Conservation (phyloP, 148 eudicot species). For the Pouteria glomerata region DNA sequence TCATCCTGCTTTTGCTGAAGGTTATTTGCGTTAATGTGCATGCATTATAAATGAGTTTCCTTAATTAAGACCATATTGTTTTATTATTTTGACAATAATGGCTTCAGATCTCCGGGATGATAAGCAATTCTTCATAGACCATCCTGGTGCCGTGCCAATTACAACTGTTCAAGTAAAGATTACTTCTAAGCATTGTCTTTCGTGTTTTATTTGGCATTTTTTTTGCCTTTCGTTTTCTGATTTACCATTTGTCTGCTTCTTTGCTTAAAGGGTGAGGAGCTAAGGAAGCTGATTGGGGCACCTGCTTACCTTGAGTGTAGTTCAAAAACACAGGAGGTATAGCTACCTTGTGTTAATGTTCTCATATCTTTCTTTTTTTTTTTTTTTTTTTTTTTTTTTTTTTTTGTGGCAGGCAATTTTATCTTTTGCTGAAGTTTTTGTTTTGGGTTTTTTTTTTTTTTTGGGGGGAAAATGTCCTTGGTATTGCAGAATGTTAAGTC, state of each 20-base stretch:
- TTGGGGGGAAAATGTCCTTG: neutral
- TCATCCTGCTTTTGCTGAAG: too few relatives aligned
- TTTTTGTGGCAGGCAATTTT: neutral
- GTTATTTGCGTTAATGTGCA: too few relatives aligned
- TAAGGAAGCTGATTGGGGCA: slow-evolving; percentile 72
- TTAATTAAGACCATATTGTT: too few relatives aligned
- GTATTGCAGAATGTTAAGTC: slow-evolving; percentile 75
- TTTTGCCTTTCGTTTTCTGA: neutral
- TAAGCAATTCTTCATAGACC: slow-evolving; percentile 59
- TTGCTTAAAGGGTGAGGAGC: slow-evolving; percentile 64
- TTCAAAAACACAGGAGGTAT: slow-evolving; percentile 86
- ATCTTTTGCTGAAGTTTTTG: neutral
- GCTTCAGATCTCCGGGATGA: slow-evolving; percentile 82
- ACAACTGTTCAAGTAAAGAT: slow-evolving; percentile 52
- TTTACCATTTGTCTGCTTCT: neutral
- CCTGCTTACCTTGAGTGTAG: slow-evolving; percentile 75
- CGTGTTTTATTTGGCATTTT: neutral
- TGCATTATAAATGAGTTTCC: too few relatives aligned
- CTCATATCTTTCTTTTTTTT: neutral
- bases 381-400: neutral
- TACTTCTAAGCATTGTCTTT: neutral
- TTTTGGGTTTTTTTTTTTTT: neutral
- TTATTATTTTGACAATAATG: too few relatives aligned
- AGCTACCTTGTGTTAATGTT: too few relatives aligned
- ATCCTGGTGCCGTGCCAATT: slow-evolving; percentile 77